Percentiles rank a stretch among this genome's conserved stretches.
phyloP scores from a whole-genome alignment of 2,329 filamentous ascomycete genomes.

The Colletotrichum spaethianum region DNA sequence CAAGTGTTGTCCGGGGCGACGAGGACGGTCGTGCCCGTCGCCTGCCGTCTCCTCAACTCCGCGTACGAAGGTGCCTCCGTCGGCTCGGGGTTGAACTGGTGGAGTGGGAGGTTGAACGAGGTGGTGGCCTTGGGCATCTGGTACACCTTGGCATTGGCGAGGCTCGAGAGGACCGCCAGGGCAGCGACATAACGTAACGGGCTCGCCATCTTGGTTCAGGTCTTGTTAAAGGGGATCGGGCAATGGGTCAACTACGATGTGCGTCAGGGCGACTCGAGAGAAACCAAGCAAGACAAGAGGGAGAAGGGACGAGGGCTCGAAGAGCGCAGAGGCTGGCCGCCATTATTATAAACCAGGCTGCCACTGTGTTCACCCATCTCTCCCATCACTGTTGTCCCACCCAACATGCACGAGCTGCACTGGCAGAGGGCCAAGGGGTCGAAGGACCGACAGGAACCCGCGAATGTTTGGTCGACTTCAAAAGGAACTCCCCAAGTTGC shows the following conservation, averaged over 20 bases:
- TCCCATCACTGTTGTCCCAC: conserved; percentile 23
- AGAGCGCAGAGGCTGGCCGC: conserved; percentile 12
- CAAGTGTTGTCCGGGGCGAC: conserved; percentile 66
- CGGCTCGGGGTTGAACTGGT: conserved; percentile 57
- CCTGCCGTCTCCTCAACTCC: conserved; percentile 52
- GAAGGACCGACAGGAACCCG: conserved; percentile 21
- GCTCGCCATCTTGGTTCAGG: conserved; percentile 44
- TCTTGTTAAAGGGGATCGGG: neutral
- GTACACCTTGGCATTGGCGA: conserved; percentile 53
- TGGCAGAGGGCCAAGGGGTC: conserved; percentile 2
- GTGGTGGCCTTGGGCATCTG: conserved; percentile 54
- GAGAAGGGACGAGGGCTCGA: neutral
- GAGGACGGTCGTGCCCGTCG: conserved; percentile 54
- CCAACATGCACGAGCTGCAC: conserved; percentile 7
- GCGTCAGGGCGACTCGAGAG: neutral
- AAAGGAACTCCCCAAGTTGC: conserved; percentile 23
- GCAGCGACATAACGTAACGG: conserved; percentile 45
- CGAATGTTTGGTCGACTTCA: conserved; percentile 9
- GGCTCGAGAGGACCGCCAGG: conserved; percentile 48
- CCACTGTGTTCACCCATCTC: conserved; percentile 2
- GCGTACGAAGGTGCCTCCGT: conserved; percentile 56
- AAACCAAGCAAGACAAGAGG: conserved; percentile 13
- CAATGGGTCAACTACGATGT: neutral
- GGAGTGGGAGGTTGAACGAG: conserved; percentile 49
- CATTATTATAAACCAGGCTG: conserved; percentile 30